These are phyloP conservation scores for Apiotrichum gracile DNA, from an alignment of 1,284 basidiomycete species.

Conservation along the genomic window DNA sequence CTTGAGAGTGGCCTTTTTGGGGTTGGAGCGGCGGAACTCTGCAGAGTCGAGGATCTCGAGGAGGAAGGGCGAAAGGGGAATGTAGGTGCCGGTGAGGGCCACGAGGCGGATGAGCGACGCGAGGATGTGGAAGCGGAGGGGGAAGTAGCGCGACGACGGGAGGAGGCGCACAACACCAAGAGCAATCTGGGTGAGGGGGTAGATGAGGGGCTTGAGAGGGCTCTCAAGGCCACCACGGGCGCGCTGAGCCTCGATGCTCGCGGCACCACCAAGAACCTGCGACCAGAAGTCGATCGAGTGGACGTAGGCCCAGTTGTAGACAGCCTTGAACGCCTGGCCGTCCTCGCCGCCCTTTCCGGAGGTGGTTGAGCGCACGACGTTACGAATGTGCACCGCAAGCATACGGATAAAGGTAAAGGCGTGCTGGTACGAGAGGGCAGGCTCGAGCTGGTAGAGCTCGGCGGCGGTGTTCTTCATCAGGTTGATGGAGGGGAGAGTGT, in stretches of 20 bases:
- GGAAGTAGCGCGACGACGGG: constrained; percentile 71
- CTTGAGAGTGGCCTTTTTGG: constrained; percentile 80
- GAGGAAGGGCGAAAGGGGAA: constrained; percentile 79
- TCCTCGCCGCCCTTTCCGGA: constrained; percentile 31
- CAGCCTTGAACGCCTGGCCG: constrained; percentile 80
- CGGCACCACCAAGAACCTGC: constrained; percentile 76
- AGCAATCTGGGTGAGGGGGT: constrained; percentile 90
- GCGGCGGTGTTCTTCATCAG: constrained; percentile 97
- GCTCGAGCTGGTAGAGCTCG: constrained; percentile 77
- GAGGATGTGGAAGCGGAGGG: constrained; percentile 68
- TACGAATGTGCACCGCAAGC: constrained; percentile 86
- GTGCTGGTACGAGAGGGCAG: constrained; percentile 66
- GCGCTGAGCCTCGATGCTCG: constrained; percentile 56
- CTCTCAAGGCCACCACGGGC: constrained; percentile 59
- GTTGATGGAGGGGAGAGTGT: constrained; percentile 89
- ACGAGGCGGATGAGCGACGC: constrained; percentile 67
- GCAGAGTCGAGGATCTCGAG: constrained; percentile 79
- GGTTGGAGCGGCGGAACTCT: constrained; percentile 63
- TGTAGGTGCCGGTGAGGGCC: constrained; percentile 75
- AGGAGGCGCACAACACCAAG: constrained; percentile 88
- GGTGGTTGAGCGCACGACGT: constrained; percentile 44
- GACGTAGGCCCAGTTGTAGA: constrained; percentile 98
- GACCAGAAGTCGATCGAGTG: constrained; percentile 97
- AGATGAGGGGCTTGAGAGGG: constrained; percentile 80
- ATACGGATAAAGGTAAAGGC: constrained; percentile 96